phyloP scores from a whole-genome alignment of 129 eudicot species.

The Solidago caesia region DNA sequence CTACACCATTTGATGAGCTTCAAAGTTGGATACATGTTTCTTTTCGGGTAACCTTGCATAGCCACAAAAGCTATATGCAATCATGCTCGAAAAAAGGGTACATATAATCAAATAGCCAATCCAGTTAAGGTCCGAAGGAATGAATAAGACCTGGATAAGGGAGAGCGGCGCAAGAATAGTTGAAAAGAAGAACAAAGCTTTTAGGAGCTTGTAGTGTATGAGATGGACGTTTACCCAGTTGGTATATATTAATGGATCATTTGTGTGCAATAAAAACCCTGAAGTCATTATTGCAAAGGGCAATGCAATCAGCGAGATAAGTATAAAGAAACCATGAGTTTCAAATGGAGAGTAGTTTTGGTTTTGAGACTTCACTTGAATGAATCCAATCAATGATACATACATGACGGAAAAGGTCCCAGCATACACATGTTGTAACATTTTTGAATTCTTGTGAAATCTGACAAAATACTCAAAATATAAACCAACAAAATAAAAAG shows the following conservation, averaged over 20 bases:
- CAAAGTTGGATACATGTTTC: neutral
- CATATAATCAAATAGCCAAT: neutral
- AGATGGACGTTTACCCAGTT: neutral
- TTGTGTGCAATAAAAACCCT: too few relatives aligned
- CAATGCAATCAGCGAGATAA: constrained; percentile 7
- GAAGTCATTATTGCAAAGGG: constrained; percentile 1
- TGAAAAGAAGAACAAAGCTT: neutral
- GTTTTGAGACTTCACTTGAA: constrained; percentile 20
- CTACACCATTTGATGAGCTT: neutral
- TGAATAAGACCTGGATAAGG: neutral
- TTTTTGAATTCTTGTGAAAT: neutral
- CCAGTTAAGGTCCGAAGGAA: neutral
- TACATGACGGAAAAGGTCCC: neutral
- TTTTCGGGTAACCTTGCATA: neutral
- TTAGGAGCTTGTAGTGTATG: neutral
- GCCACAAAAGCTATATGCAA: neutral
- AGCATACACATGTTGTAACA: constrained; percentile 5
- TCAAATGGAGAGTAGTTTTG: constrained; percentile 15
- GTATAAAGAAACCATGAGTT: constrained; percentile 11
- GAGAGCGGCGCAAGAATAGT: constrained; percentile 11
- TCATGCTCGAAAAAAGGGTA: neutral
- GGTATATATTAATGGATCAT: neutral
- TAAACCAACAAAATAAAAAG: too few relatives aligned
- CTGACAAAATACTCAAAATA: neutral
- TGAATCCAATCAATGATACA: constrained; percentile 13